phyloP scores from a whole-genome alignment of 1,284 basidiomycete genomes.

The Psilocybe mexicana region DNA sequence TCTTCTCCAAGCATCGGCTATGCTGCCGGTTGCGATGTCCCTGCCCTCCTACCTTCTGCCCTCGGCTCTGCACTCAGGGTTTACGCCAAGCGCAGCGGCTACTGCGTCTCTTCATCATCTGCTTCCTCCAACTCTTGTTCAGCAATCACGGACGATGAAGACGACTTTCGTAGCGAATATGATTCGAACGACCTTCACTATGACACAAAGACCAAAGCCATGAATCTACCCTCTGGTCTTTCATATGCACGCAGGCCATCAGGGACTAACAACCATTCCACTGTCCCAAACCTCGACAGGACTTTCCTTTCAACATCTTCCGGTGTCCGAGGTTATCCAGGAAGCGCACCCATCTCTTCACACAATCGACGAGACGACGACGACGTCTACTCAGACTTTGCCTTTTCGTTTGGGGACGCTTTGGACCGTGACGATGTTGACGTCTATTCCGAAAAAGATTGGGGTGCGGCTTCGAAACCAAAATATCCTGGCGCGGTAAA shows the following conservation, averaged over 20 bases:
- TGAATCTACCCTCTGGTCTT: conserved; percentile 40
- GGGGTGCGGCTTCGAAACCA: conserved; percentile 17
- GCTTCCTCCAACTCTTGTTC: conserved; percentile 64
- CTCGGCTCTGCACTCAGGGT: conserved; percentile 51
- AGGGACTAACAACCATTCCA: conserved; percentile 66
- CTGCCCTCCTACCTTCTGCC: conserved; percentile 57
- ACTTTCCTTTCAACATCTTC: conserved; percentile 39
- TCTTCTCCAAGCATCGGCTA: conserved; percentile 65
- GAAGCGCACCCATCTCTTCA: conserved; percentile 42
- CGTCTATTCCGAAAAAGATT: conserved; percentile 28
- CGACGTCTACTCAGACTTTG: conserved; percentile 45
- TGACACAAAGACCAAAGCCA: conserved; percentile 41
- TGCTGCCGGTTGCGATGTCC: conserved; percentile 54
- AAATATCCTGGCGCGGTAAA: conserved; percentile 42
- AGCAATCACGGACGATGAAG: conserved; percentile 58
- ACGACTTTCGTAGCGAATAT: conserved; percentile 48
- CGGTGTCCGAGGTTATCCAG: conserved; percentile 41
- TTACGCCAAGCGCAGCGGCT: conserved; percentile 45
- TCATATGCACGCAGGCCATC: conserved; percentile 72
- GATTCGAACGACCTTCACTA: conserved; percentile 36
- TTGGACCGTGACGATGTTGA: conserved; percentile 37
- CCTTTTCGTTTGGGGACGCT: conserved; percentile 38
- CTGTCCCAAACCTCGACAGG: conserved; percentile 58
- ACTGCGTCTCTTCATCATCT: conserved; percentile 56
- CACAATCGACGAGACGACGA: conserved; percentile 45